Evolutionary conservation across 345 rosid species (phyloP), one percentile per base, ranked within the genome.

Genomic region (Mercurialis annua): DNA sequence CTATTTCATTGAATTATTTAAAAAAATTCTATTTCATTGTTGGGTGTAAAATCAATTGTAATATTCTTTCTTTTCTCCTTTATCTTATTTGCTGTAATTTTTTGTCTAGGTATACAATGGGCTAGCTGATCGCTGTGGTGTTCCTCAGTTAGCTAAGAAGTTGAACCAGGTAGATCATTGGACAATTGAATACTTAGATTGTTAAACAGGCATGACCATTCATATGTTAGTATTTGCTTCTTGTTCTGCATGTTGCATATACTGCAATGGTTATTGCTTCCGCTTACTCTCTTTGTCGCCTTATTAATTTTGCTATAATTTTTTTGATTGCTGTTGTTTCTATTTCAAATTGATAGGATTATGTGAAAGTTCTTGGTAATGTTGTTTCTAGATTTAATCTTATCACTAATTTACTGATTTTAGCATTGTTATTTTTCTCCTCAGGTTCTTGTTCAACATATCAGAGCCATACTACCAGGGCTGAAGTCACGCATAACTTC

Each of bases 111-210:
- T 81, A 43, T 93, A 93, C 80, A 89, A 78, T 64, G 84, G 85
- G 77, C 80, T 93, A n/a, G 85, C 86, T n/a, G 98, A 90, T 80
- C 88, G 92, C 17, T 90, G 95, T 85, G 98, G 98, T 44, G 82
- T 90, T 73, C 91, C 97, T 68, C 97, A 93, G 71, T 51, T 90
- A 78, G 98, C 97, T 42, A 93, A 90, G 82, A 93, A 89, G 77
- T 80, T 93, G 83, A 93, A 93, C 73, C 96, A 89, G 92, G 98
- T 90, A 83, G 48, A 54, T 60, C 34, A 17, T 59, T 77, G 60
- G 10, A 42, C 40, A 54, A 31, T 64, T 36, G 62, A 50, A 63
- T 63, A 31, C 61, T 12, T 20, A 42, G 23, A 64, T 55, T 51
- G 20, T 12, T 46, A 23, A 7, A 57, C 31, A 44, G 49, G 24